A percentile compares a stretch with the other conserved stretches of the same genome.
Conservation (phyloP, 2,329 filamentous ascomycete species). For the Sclerotinia glacialis region DNA sequence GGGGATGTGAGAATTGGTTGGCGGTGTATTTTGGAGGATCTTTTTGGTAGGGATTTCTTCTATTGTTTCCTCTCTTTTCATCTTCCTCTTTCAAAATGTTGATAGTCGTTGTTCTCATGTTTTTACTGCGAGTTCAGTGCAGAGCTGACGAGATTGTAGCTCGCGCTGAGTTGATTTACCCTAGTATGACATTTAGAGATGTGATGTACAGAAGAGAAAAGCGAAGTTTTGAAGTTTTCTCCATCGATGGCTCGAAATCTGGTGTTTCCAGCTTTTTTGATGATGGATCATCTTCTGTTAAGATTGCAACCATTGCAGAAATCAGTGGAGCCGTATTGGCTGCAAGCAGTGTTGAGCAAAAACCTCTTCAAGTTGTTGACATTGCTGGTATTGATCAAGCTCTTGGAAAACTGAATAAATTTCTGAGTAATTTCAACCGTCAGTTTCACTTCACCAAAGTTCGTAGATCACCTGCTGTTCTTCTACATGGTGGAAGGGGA, state of each 20-base stretch:
- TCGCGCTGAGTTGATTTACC: slow-evolving; percentile 65
- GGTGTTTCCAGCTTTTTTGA: slow-evolving; percentile 39
- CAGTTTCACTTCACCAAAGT: slow-evolving; percentile 34
- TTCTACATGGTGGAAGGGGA: slow-evolving; percentile 74
- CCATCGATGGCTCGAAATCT: slow-evolving; percentile 51
- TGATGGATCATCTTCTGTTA: slow-evolving; percentile 31
- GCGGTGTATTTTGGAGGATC: slow-evolving; percentile 48
- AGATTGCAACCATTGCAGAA: slow-evolving; percentile 26
- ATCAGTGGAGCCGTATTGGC: slow-evolving; percentile 18
- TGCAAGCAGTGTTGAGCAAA: slow-evolving; percentile 20
- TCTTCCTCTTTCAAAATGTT: neutral
- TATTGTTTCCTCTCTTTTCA: neutral
- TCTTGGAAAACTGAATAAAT: slow-evolving; percentile 63
- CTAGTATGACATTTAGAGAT: slow-evolving; percentile 69
- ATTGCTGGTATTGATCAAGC: slow-evolving; percentile 69
- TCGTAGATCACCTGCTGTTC: slow-evolving; percentile 41
- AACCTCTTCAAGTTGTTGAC: slow-evolving; percentile 47
- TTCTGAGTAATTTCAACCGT: slow-evolving; percentile 56
- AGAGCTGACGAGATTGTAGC: slow-evolving; percentile 42
- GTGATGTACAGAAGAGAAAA: slow-evolving; percentile 54
- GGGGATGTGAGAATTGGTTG: slow-evolving; percentile 45
- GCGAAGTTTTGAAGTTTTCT: slow-evolving; percentile 58
- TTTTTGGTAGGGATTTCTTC: slow-evolving; percentile 39
- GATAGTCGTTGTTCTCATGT: neutral
- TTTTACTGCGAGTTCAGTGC: slow-evolving; percentile 8